phyloP scores from a whole-genome alignment of 768 basidiomycete species.

The Pholiota molesta region DNA sequence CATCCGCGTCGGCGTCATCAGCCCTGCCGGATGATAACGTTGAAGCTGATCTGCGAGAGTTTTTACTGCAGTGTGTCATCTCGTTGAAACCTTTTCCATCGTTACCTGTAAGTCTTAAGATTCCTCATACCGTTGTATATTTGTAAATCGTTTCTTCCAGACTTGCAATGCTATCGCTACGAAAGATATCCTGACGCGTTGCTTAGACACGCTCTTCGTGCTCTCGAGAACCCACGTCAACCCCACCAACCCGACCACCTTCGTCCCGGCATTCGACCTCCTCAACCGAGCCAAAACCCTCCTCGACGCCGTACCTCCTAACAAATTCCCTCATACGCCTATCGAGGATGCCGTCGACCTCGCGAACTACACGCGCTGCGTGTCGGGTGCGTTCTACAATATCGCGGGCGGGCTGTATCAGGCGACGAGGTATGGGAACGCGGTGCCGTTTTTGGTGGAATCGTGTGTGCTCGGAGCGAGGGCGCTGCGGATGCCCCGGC shows the following conservation, averaged over 20 bases:
- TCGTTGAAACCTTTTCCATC: constrained; percentile 10
- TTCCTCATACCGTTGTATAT: background rate
- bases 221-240: constrained; percentile 25
- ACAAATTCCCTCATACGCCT: constrained; percentile 12
- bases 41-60: constrained; percentile 6
- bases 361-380: constrained; percentile 66
- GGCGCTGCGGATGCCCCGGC: constrained; percentile 40
- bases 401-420: constrained; percentile 74
- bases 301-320: constrained; percentile 27
- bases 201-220: constrained; percentile 25
- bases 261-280: constrained; percentile 46
- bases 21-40: background rate
- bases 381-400: constrained; percentile 74
- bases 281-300: constrained; percentile 46
- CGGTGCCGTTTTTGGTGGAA: constrained; percentile 67
- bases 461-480: constrained; percentile 57
- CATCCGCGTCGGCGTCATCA: constrained; percentile 6
- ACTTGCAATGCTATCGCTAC: constrained; percentile 12
- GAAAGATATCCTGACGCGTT: constrained; percentile 24
- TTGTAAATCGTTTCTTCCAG: background rate
- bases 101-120: constrained; percentile 10
- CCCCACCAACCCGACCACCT: constrained; percentile 29
- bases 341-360: constrained; percentile 29
- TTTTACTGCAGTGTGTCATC: constrained; percentile 13
- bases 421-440: constrained; percentile 58